Conservation (phyloP, 148 eudicot species). For the Vaccinium darrowii region DNA sequence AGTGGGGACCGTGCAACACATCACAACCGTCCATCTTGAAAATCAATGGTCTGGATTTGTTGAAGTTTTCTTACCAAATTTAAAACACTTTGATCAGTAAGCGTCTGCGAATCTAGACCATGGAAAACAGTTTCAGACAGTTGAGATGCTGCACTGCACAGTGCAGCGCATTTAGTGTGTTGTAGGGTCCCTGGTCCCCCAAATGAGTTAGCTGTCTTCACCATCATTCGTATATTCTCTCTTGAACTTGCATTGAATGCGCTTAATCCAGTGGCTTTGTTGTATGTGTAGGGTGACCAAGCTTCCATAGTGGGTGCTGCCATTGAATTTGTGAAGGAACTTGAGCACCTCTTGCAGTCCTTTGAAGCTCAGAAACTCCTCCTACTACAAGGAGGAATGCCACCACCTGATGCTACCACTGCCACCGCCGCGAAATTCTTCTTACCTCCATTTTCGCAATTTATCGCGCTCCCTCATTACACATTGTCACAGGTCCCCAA, state of each 20-base stretch:
- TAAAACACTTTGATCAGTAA: too few relatives aligned
- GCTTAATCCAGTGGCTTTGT: neutral
- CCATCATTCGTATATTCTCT: neutral
- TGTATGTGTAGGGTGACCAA: constrained; percentile 71
- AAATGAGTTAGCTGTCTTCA: neutral
- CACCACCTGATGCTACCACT: neutral
- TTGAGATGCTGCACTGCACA: too few relatives aligned
- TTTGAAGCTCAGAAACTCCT: constrained; percentile 66
- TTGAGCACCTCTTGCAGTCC: constrained; percentile 67
- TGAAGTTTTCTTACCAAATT: too few relatives aligned
- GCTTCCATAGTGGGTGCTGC: constrained; percentile 98
- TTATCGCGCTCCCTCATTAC: constrained; percentile 54
- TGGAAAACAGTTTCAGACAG: too few relatives aligned
- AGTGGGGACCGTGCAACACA: too few relatives aligned
- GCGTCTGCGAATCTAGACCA: too few relatives aligned
- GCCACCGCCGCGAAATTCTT: constrained; percentile 12
- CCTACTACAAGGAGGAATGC: constrained; percentile 22
- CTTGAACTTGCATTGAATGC: neutral
- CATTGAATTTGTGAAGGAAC: constrained; percentile 79
- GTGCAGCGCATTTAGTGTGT: too few relatives aligned
- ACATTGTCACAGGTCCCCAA: constrained; percentile 39
- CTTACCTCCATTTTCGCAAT: constrained; percentile 40
- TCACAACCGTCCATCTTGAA: too few relatives aligned
- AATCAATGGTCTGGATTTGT: too few relatives aligned
- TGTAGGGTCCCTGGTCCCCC: neutral